phyloP scores from a whole-genome alignment of 78 protist species.

The Pigoraptor vietnamica region DNA sequence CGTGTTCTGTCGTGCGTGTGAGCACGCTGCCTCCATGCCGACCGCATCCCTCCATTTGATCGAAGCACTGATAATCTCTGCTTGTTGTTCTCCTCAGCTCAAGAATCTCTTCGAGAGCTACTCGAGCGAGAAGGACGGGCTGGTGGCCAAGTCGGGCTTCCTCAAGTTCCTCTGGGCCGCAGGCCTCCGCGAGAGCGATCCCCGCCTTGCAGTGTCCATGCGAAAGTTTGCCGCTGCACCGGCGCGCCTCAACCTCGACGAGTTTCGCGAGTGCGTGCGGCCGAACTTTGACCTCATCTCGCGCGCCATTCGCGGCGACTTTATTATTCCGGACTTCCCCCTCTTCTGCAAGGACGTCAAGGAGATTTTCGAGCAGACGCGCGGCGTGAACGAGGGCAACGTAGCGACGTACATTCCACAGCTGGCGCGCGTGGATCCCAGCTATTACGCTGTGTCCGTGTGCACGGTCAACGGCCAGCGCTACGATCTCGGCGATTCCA shows the following conservation, averaged over 20 bases:
- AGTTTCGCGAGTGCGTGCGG: background rate
- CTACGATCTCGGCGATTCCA: background rate
- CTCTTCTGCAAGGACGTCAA: background rate
- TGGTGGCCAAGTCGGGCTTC: background rate
- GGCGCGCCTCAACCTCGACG: background rate
- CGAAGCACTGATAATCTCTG: no score
- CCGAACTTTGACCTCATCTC: background rate
- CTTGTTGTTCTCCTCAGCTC: background rate
- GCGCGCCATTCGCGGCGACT: background rate
- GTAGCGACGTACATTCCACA: background rate
- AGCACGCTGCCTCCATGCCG: no score
- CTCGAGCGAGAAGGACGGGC: background rate
- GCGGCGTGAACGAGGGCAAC: background rate
- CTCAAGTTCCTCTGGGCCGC: background rate
- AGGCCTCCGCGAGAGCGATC: background rate
- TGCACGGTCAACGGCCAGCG: slow-evolving; percentile 1
- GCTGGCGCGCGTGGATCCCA: background rate
- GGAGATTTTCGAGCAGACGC: background rate
- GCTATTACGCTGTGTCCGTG: background rate
- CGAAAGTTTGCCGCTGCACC: background rate
- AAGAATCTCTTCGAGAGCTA: background rate
- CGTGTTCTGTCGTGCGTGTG: no score
- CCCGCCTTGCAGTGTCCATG: background rate
- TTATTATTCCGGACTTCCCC: background rate
- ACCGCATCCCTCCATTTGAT: no score